Evolutionary conservation across 2,329 filamentous ascomycete species (phyloP).

Genomic region (Cyphellophora attinorum): DNA sequence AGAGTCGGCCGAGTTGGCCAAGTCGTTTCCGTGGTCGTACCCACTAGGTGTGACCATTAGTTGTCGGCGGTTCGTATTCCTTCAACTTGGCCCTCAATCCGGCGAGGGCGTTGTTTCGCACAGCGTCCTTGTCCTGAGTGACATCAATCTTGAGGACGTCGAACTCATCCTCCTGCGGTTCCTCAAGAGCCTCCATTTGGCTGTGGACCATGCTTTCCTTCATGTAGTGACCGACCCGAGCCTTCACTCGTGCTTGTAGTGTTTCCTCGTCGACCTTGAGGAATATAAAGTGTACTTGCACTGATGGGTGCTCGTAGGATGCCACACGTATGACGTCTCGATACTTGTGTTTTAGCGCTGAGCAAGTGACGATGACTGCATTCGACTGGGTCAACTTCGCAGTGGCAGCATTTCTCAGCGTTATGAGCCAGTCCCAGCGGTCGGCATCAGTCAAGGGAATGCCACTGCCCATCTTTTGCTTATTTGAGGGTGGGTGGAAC

Average conservation of each 20-base stretch:
- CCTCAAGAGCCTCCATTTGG: slow-evolving; percentile 81
- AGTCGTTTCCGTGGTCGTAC: too few species aligned
- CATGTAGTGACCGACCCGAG: slow-evolving; percentile 84
- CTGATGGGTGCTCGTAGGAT: slow-evolving; percentile 61
- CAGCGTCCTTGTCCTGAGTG: slow-evolving; percentile 42
- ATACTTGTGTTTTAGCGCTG: slow-evolving; percentile 93
- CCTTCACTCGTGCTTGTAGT: slow-evolving; percentile 64
- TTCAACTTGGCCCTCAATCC: slow-evolving; percentile 48
- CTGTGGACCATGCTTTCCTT: slow-evolving; percentile 89
- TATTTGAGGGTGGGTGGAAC: slow-evolving; percentile 54
- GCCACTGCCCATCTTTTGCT: slow-evolving; percentile 82
- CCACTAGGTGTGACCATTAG: background rate
- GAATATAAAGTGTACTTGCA: slow-evolving; percentile 88
- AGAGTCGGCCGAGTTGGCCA: too few species aligned
- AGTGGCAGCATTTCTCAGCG: slow-evolving; percentile 55
- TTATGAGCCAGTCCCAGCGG: slow-evolving; percentile 93
- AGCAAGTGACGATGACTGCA: slow-evolving; percentile 92
- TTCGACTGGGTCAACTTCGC: slow-evolving; percentile 40
- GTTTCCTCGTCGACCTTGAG: slow-evolving; percentile 68
- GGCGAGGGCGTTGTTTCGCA: slow-evolving; percentile 51
- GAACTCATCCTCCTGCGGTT: slow-evolving; percentile 53
- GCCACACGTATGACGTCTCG: slow-evolving; percentile 81
- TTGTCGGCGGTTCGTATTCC: slow-evolving; percentile 24
- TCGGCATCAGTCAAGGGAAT: slow-evolving; percentile 83
- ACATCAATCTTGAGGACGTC: slow-evolving; percentile 65